Base-by-base conservation (phyloP, 768 basidiomycete genomes). In the Mycena crocata region DNA sequence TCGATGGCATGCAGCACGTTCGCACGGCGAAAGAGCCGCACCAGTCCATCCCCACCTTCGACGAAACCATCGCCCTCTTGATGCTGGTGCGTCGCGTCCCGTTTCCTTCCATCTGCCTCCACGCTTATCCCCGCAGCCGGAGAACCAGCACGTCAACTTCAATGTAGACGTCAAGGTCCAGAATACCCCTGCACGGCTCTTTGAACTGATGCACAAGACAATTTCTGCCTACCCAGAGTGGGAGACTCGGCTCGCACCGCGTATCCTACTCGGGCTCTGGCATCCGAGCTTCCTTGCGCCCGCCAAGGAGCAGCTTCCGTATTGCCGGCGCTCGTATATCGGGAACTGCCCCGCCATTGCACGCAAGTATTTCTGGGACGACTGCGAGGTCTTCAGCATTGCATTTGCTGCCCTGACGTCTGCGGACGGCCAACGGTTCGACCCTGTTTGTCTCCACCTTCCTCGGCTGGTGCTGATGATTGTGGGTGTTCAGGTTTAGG, bases 141-240 rank as follows among this genome's bases (percentile, higher is more conserved):
- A 92, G 79, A 93, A 93, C 78, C 83, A 80, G 37, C 91, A 92
- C 66, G 88, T 91, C 75, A 87, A 87, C 67, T 90, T 92, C 74
- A 89, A 98, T 82, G 87, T 98, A 66, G 97, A 99, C 76, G 93
- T 98, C 75, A 99, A 99, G 80, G 87, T 91, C 30, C 90, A 95
- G 74, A 99, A 98, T 75, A 89, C 96, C 74, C 95, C 97, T 0
- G 89, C 89, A 61, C 87, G 87, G n/a, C 85, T 97, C 34, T 98
- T 96, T 81, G 75, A 79, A 26, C 81, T 96, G 45, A 94, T 98
- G 89, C 85, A 93, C 79, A 77, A 79, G 42, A 82, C 85, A 63
- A 89, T 97, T 64, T 82, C 86, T 17, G 72, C 83, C 9, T 87
- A 95, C 65, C 82, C 86, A 1, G 82, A 86, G 32, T 97, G 92